Evolutionary conservation across 2,329 filamentous ascomycete genomes (phyloP).

Genomic region (Rhynchosporium agropyri): DNA sequence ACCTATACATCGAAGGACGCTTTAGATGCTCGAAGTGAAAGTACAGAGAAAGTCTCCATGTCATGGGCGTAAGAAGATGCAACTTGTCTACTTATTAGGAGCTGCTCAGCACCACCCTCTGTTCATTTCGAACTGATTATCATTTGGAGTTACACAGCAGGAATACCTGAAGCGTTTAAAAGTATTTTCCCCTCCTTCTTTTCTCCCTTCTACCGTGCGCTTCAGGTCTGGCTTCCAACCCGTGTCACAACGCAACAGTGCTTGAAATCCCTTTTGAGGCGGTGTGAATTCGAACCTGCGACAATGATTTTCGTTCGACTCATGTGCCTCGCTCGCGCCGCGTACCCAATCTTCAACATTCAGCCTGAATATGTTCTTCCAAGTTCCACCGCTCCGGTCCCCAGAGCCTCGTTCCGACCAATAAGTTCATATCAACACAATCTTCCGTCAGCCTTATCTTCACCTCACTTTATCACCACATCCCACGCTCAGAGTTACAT

Average conservation of each 20-base stretch:
- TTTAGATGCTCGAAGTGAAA: too few species aligned
- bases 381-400: constrained; percentile 9
- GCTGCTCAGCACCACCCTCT: background rate
- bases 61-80: too few species aligned
- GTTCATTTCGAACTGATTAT: background rate
- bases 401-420: constrained; percentile 6
- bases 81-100: too few species aligned
- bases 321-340: constrained; percentile 4
- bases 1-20: too few species aligned
- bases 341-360: background rate
- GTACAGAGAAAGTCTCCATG: too few species aligned
- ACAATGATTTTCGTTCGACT: constrained; percentile 8
- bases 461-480: constrained; percentile 14
- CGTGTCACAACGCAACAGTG: background rate
- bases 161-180: background rate
- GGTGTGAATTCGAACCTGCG: background rate
- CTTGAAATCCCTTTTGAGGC: background rate
- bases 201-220: background rate
- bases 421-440: constrained; percentile 15
- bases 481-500: constrained; percentile 20
- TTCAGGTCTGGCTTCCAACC: background rate
- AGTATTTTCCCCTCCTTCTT: too few species aligned
- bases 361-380: constrained; percentile 12
- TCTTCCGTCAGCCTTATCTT: constrained; percentile 22
- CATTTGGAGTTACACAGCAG: background rate